Evolutionary conservation across 2,329 filamentous ascomycete genomes (phyloP), one percentile per base, ranked within the genome.

Genomic region (Claviceps sp.): DNA sequence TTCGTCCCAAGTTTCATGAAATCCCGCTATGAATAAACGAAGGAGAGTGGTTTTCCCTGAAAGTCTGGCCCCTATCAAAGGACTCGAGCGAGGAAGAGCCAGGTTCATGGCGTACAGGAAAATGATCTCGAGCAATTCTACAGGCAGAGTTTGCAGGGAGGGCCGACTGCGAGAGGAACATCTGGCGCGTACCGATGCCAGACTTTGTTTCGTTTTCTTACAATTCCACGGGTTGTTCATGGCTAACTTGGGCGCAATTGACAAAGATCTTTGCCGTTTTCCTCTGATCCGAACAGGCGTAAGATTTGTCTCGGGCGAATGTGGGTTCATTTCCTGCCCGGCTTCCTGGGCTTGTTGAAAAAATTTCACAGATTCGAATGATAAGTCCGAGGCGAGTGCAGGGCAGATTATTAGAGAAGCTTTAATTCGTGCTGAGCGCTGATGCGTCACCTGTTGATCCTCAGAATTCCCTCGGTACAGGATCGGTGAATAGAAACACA

Each of bases 41-140:
- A 71, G 51, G 16, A 70, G 61, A 1, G 69, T 71, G 6, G 59
- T 63, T 11, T 62, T 62, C 0, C 59, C 58, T 6, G 76, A 78
- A 14, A 81, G 68, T 45, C 71, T 66, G 26, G 63, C 60, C 24
- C 75, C 73, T 34, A 81, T 64, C 37, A 68, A 61, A 11, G 61
- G 70, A 50, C 69, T 73, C 48, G 70, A 66, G 5, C 64, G 68
- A 0, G 75, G 69, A 1, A 81, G 65, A 49, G 71, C 67, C 47
- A 75, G 55, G 56, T 77, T 79, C 55, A 64, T 60, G 48, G 75
- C 78, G 50, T 73, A 62, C 56, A 75, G 62, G 51, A 79, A 72
- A 47, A 81, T 77, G 37, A 56, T 66, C 59, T 80, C 75, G 13
- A 81, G 68, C 24, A 81, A 65, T 60, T 81, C 78, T 6, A 71